Base-by-base conservation (phyloP, 2,329 filamentous ascomycete species). In the Venturia pyrina region DNA sequence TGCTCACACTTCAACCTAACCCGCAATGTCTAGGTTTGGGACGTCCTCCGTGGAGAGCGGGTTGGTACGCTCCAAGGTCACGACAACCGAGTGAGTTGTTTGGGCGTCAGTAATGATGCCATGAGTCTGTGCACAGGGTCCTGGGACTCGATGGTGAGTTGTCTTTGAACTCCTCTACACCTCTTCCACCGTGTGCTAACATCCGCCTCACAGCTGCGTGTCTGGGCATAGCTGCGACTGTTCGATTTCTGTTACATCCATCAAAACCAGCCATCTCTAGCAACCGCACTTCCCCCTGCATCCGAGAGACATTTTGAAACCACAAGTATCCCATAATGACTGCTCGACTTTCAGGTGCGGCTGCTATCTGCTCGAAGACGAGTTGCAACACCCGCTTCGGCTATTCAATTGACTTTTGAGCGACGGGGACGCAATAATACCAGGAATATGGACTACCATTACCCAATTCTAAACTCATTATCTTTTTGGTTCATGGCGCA, bases 111-210 rank as follows among this genome's bases (percentile, higher is more conserved):
- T 84, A 98, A 98, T 78, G 95, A 99, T 76, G 95, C 93, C 69
- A 96, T 98, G 82, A 98, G 93, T 82, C 84, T 99, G 81, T 98
- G 95, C 86, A 99, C 95, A 75, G 95, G 95, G 78, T 99, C 95
- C 71, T 99, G 95, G 95, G 95, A 99, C 81, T 97, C 95, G 74
- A 85, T 96, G 83, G 95, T 98, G 85, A 81, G 91, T 85, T 66
- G 28, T 70, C 65, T 15, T 24, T n/a, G 19, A 65, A 44, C 41
- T 43, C n/a, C n/a, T 48, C 65, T 64, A 65, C 50, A 48, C 34
- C 44, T 62, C 32, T 59, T 43, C 64, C 63, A 53, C 13, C 40
- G 15, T 10, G 21, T 28, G 15, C 62, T 65, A 59, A 65, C 24
- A 34, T 53, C 17, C 10, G 5, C 28, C 34, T 40, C 21, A 28